Evolutionary conservation across 169 alveolate genomes (phyloP), one percentile per base, ranked within the genome.

Genomic region (Eimeria tenella): DNA sequence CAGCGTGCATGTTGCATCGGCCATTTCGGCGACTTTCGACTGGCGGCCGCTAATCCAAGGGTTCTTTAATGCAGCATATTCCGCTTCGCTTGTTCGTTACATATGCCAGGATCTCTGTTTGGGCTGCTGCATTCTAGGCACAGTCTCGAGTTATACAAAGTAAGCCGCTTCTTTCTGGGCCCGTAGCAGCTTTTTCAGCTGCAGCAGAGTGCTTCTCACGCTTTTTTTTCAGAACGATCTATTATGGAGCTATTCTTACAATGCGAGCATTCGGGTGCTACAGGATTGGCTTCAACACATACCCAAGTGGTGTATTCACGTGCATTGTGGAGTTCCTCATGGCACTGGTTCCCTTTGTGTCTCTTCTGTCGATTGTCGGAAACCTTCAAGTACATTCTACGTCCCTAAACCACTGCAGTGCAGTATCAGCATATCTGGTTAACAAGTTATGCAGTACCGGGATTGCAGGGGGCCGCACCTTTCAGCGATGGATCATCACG

Each of bases 271-370:
- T n/a, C n/a, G 53, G 11, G 23, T 75, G 23, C 56, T 15, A 42
- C 94, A 89, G 94, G 81, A 89, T 89, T 58, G 94, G 94, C 71
- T 89, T 73, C 94, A 89, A 89, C 70, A 79, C 81, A 23, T 60
- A 58, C 53, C 94, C 94, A 1, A 60, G 94, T 81, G 94, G 86
- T 31, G 79, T 65, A n/a, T 89, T 62, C 21, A 74, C 94, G 25
- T 73, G 88, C 82, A 50, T 89, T 68, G 82, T 89, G 8, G 87
- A 89, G 68, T 89, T 74, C 71, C 25, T 63, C 19, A 89, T 89
- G 94, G 84, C 94, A 1, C 31, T 75, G 10, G 79, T 89, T 11
- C 82, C 94, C 0, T 89, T 89, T 60, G 79, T 70, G 9, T 79
- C 94, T 15, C 89, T 89, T 17, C 94, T 89, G 63, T 79, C 94